phyloP scores from a whole-genome alignment of 345 rosid genomes.

The Populus euphratica region DNA sequence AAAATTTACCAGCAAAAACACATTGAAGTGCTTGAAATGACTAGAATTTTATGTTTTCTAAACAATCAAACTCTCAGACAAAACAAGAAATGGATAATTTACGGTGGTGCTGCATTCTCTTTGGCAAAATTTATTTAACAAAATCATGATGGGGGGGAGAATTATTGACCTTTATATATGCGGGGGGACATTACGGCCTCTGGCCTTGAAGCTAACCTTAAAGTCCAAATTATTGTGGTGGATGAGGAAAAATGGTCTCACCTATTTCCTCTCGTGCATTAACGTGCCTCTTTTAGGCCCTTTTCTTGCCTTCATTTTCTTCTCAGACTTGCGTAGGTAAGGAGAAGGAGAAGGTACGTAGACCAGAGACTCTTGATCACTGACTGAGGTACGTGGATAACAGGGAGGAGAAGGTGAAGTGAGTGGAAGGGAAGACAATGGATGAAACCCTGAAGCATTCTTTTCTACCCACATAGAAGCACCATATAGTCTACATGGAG shows the following conservation, averaged over 20 bases:
- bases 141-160: neutral
- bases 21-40: too few relatives aligned
- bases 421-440: too few relatives aligned
- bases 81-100: neutral
- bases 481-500: neutral
- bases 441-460: too few relatives aligned
- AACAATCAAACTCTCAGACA: neutral
- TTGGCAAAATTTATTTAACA: neutral
- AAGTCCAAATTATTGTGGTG: neutral
- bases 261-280: neutral
- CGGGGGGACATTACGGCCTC: neutral
- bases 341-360: too few relatives aligned
- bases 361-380: neutral
- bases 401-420: neutral
- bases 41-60: too few relatives aligned
- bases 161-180: neutral
- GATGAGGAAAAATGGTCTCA: neutral
- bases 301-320: neutral
- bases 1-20: neutral
- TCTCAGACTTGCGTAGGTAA: neutral
- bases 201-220: neutral
- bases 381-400: neutral
- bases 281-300: neutral
- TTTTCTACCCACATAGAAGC: too few relatives aligned
- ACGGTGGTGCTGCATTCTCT: neutral